Evolutionary conservation across 2,329 filamentous ascomycete genomes (phyloP).

Genomic region (Fonsecaea erecta): DNA sequence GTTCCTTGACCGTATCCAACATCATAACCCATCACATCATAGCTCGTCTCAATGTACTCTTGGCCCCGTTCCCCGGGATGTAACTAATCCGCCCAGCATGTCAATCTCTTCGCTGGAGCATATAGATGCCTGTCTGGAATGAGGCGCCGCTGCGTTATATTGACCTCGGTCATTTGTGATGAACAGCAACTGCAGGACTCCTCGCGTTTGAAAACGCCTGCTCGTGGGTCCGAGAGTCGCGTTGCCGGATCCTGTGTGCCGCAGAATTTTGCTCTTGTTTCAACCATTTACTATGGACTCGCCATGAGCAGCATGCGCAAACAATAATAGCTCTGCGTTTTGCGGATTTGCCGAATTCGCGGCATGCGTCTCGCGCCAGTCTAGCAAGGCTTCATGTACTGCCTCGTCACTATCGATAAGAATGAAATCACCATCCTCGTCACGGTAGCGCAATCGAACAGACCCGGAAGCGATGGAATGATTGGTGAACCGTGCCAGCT

Average conservation of each 20-base stretch:
- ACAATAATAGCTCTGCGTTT: slow-evolving; percentile 36
- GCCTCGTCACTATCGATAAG: slow-evolving; percentile 95
- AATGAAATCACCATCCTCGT: slow-evolving; percentile 91
- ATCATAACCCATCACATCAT: slow-evolving; percentile 32
- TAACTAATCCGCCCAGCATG: background rate
- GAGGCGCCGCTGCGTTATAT: background rate
- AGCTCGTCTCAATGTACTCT: slow-evolving; percentile 27
- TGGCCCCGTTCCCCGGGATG: slow-evolving; percentile 2
- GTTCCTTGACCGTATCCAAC: slow-evolving; percentile 26
- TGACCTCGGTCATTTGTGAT: background rate
- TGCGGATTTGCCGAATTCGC: slow-evolving; percentile 55
- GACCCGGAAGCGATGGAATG: slow-evolving; percentile 81
- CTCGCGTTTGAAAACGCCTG: background rate
- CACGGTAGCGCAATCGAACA: slow-evolving; percentile 85
- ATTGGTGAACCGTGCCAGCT: slow-evolving; percentile 82
- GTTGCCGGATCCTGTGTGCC: background rate
- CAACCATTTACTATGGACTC: slow-evolving; percentile 21
- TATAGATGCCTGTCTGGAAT: slow-evolving; percentile 5
- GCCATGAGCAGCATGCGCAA: slow-evolving; percentile 29
- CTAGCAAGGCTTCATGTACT: slow-evolving; percentile 92
- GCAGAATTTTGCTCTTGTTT: background rate
- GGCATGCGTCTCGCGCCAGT: slow-evolving; percentile 80
- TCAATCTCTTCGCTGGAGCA: background rate
- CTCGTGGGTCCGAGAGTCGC: background rate
- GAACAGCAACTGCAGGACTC: background rate